Evolutionary conservation across 768 basidiomycete genomes (phyloP), one percentile per base, ranked within the genome.

Genomic region (Austroboletus eburneus): DNA sequence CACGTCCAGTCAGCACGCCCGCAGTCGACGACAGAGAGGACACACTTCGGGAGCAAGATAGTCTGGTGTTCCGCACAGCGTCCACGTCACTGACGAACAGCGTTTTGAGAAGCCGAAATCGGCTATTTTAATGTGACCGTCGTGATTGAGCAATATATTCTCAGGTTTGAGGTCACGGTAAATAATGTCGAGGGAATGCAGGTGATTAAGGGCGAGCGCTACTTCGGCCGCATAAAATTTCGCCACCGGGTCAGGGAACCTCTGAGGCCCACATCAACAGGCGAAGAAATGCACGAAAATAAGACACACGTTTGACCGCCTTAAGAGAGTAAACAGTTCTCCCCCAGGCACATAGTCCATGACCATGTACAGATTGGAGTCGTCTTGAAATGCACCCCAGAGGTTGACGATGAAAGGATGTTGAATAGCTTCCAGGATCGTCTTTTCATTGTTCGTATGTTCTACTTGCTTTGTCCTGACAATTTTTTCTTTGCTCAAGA

Each of bases 151-250:
- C 24, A 97, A 77, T 39, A 97, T 87, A 62, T 97, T 97, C 64
- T 99, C 96, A 2, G 96, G 96, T 67, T 99, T 98, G 39, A 98
- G 79, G 68, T 98, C 95, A 16, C 95, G 90, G 66, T 98, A 98
- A 50, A 98, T 88, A 65, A 98, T 93, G 57, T 94, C 80, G 18
- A 83, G 77, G 13, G 71, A 69, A 58, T 98, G 96, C 2, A 98
- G 72, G 63, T 97, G 84, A 57, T 92, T 88, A 53, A 98, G 77
- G 1, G 94, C 96, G 38, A 96, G 77, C 30, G 91, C 87, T 23
- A 97, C 92, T 66, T 94, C 91, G 2, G 96, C 94, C 4, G 91
- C 87, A 57, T 97, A 99, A 72, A 98, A 99, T 61, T 98, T 91
- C 5, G 95, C 91, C 12, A 99, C 96, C 14, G 95, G 93, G 54